Conservation (phyloP, 2,329 filamentous ascomycete species). For the Cyanodermella asteris region DNA sequence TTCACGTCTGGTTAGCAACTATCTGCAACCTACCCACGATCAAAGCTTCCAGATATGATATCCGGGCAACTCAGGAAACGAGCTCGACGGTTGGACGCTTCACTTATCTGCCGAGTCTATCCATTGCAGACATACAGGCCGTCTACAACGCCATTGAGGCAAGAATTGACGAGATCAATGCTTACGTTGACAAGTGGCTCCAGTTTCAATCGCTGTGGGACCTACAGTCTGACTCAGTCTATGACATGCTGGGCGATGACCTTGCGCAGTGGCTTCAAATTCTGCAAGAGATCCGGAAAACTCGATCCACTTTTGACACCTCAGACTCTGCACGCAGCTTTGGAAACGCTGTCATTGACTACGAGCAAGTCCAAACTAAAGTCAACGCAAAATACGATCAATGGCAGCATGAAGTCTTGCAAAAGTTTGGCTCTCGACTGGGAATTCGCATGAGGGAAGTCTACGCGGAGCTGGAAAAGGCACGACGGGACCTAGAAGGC, state of each 20-base stretch:
- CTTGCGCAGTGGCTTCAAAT: constrained; percentile 83
- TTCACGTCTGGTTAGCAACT: constrained; percentile 83
- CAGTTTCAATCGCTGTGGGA: constrained; percentile 99
- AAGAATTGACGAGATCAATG: constrained; percentile 56
- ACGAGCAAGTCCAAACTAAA: constrained; percentile 95
- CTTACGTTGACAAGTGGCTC: constrained; percentile 92
- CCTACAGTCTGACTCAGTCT: constrained; percentile 84
- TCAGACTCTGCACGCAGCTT: constrained; percentile 85
- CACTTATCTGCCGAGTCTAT: constrained; percentile 62
- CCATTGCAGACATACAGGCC: constrained; percentile 53
- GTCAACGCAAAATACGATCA: constrained; percentile 99
- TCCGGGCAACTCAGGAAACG: constrained; percentile 47
- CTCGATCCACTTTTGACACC: constrained; percentile 87
- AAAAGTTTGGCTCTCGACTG: constrained; percentile 78
- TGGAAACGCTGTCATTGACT: constrained; percentile 86
- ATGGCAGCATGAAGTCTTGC: constrained; percentile 93
- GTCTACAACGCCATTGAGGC: constrained; percentile 70
- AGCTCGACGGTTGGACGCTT: constrained; percentile 45
- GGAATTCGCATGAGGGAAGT: constrained; percentile 82
- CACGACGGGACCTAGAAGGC: constrained; percentile 70
- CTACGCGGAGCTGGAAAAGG: constrained; percentile 76
- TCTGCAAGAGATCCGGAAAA: constrained; percentile 91
- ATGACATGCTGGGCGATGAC: constrained; percentile 76
- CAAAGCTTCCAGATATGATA: constrained; percentile 87
- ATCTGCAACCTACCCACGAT: constrained; percentile 86